These are phyloP conservation scores for Cymodocea nodosa DNA, from an alignment of 116 monocot genomes.

Conservation along the genomic window DNA sequence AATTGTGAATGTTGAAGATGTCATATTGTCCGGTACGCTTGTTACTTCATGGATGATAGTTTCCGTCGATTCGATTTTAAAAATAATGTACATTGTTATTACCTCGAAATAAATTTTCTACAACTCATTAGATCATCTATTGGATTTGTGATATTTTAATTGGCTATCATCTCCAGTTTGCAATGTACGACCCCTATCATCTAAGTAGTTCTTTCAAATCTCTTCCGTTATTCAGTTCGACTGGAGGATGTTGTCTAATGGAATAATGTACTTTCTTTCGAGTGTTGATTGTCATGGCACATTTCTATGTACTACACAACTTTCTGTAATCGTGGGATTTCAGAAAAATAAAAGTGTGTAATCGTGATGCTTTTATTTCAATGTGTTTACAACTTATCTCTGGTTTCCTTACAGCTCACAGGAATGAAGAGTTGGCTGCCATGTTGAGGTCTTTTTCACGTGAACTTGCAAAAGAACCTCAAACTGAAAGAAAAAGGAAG, in stretches of 20 bases:
- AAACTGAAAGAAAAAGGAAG: constrained; percentile 64
- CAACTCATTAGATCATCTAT: too few species aligned
- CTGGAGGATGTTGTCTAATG: too few species aligned
- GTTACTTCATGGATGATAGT: neutral
- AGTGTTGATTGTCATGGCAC: neutral
- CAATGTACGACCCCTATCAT: too few species aligned
- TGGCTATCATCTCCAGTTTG: too few species aligned
- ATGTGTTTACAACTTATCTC: neutral
- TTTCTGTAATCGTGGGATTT: too few species aligned
- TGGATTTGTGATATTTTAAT: too few species aligned
- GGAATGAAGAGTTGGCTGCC: constrained; percentile 58
- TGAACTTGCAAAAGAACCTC: constrained; percentile 61
- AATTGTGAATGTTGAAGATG: constrained; percentile 86
- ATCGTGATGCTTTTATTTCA: neutral
- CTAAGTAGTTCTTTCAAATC: too few species aligned
- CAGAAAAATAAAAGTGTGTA: too few species aligned
- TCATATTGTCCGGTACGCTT: constrained; percentile 60
- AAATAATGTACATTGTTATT: too few species aligned
- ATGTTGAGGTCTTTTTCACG: constrained; percentile 52
- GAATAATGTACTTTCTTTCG: neutral
- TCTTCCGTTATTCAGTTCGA: too few species aligned
- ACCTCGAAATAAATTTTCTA: too few species aligned
- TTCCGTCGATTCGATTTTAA: neutral
- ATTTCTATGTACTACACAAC: neutral
- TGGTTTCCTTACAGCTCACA: constrained; percentile 54